Evolutionary conservation across 2,329 filamentous ascomycete species (phyloP).

Genomic region (Alternaria arbusti): DNA sequence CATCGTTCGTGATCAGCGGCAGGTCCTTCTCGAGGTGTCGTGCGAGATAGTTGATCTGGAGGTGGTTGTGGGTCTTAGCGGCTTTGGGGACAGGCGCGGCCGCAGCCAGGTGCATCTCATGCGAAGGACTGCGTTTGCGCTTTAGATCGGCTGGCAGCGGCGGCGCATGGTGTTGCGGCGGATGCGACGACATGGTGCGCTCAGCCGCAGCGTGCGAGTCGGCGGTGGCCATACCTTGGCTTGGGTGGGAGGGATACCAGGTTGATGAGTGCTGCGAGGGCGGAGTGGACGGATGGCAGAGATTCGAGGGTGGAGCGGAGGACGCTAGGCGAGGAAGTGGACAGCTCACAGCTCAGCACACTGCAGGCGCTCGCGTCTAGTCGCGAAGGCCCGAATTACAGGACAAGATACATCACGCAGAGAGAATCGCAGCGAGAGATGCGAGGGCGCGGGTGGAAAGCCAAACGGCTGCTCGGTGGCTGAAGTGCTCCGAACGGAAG

Average conservation of each 20-base stretch:
- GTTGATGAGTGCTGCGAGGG: conserved; percentile 16
- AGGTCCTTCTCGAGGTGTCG: conserved; percentile 67
- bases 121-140: conserved; percentile 55
- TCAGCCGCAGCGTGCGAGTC: conserved; percentile 27
- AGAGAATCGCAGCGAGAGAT: not conserved
- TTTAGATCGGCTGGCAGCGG: conserved; percentile 47
- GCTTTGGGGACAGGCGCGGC: conserved; percentile 55
- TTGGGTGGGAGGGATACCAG: conserved; percentile 21
- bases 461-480: conserved; percentile 12
- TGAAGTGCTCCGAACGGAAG: conserved; percentile 6
- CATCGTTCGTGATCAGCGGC: conserved; percentile 67
- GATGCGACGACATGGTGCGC: conserved; percentile 30
- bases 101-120: conserved; percentile 41
- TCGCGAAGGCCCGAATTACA: conserved; percentile 11
- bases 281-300: conserved; percentile 20
- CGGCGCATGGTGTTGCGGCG: conserved; percentile 29
- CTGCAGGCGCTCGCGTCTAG: conserved; percentile 6
- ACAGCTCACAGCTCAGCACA: conserved; percentile 9
- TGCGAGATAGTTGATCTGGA: conserved; percentile 73
- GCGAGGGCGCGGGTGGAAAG: not conserved
- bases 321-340: conserved; percentile 19
- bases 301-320: conserved; percentile 30
- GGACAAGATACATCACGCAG: conserved; percentile 6
- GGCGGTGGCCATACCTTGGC: conserved; percentile 32
- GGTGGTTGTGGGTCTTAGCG: conserved; percentile 64